Percentiles rank a stretch among this genome's conserved stretches.
Evolutionary conservation across 1,139 yeast genomes (phyloP).

Genomic region (Pneumocystis murina): DNA sequence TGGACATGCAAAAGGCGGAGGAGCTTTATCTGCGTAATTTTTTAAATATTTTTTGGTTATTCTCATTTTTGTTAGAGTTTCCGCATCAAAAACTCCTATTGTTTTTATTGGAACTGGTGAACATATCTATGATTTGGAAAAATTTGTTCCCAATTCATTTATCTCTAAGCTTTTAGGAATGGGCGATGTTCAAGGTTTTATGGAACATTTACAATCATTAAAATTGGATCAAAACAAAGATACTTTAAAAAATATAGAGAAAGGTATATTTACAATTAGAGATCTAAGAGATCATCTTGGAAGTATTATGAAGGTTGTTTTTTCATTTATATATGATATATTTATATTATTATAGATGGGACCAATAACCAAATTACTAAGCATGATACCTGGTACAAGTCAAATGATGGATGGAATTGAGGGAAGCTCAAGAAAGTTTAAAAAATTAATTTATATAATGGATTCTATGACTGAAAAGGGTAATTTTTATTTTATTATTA

Average conservation of each 20-base stretch:
- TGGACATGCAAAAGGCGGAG: slow-evolving; percentile 99
- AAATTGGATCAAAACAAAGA: slow-evolving; percentile 75
- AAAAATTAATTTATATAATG: slow-evolving; percentile 80
- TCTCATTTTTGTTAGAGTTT: slow-evolving; percentile 33
- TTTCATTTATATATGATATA: background rate
- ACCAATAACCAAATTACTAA: slow-evolving; percentile 80
- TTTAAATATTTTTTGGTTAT: background rate
- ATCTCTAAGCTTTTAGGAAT: slow-evolving; percentile 82
- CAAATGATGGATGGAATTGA: slow-evolving; percentile 64
- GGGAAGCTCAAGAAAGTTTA: slow-evolving; percentile 69
- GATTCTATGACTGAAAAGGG: slow-evolving; percentile 82
- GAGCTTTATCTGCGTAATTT: slow-evolving; percentile 77
- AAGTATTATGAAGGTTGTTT: slow-evolving; percentile 52
- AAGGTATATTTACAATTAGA: slow-evolving; percentile 82
- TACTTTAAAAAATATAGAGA: slow-evolving; percentile 82
- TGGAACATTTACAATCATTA: slow-evolving; percentile 83
- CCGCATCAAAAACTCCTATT: slow-evolving; percentile 93
- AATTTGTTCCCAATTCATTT: slow-evolving; percentile 79
- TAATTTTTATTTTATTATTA: background rate
- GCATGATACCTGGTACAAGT: slow-evolving; percentile 85
- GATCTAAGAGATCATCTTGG: slow-evolving; percentile 94
- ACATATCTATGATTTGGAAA: slow-evolving; percentile 84
- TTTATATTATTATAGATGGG: slow-evolving; percentile 41
- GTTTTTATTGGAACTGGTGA: slow-evolving; percentile 97
- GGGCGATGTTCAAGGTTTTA: slow-evolving; percentile 85